Conservation (phyloP, 179 eudicot genomes). For the Spergularia azorica region DNA sequence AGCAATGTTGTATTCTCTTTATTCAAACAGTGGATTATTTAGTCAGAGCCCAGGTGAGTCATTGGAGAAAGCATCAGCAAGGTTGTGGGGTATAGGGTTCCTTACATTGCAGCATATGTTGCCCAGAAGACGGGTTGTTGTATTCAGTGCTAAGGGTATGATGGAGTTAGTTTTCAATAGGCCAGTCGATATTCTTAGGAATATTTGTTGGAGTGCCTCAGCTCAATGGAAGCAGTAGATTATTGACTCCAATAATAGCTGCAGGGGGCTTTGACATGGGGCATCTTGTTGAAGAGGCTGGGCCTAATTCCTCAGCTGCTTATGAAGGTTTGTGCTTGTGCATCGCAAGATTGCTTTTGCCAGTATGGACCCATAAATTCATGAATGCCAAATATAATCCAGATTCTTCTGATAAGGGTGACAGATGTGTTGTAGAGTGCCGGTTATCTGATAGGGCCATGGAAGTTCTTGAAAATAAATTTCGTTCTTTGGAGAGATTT, state of each 20-base stretch:
- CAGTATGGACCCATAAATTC: slow-evolving; percentile 91
- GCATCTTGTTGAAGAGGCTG: slow-evolving; percentile 98
- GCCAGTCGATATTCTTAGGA: slow-evolving; percentile 91
- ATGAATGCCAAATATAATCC: slow-evolving; percentile 54
- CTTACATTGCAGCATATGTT: slow-evolving; percentile 90
- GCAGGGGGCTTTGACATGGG: slow-evolving; percentile 99
- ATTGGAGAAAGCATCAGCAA: slow-evolving; percentile 64
- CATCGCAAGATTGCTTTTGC: slow-evolving; percentile 88
- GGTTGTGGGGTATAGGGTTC: slow-evolving; percentile 94
- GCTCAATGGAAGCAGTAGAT: slow-evolving; percentile 83
- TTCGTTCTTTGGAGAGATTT: slow-evolving; percentile 87
- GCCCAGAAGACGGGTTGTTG: slow-evolving; percentile 84
- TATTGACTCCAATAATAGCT: slow-evolving; percentile 73
- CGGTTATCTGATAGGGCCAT: slow-evolving; percentile 75
- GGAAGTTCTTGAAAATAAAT: slow-evolving; percentile 88
- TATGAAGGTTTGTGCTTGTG: slow-evolving; percentile 96
- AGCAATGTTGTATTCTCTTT: slow-evolving; percentile 73
- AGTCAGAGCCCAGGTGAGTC: slow-evolving; percentile 63
- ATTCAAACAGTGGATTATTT: slow-evolving; percentile 66
- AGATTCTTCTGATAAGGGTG: slow-evolving; percentile 46
- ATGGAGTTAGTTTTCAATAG: slow-evolving; percentile 94
- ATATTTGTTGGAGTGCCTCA: slow-evolving; percentile 94
- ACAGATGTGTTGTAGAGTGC: slow-evolving; percentile 59
- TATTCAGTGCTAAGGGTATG: slow-evolving; percentile 99
- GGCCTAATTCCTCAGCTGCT: slow-evolving; percentile 96